Conservation (phyloP, 495 filamentous ascomycete species). For the Podospora bellae-mahoneyi region DNA sequence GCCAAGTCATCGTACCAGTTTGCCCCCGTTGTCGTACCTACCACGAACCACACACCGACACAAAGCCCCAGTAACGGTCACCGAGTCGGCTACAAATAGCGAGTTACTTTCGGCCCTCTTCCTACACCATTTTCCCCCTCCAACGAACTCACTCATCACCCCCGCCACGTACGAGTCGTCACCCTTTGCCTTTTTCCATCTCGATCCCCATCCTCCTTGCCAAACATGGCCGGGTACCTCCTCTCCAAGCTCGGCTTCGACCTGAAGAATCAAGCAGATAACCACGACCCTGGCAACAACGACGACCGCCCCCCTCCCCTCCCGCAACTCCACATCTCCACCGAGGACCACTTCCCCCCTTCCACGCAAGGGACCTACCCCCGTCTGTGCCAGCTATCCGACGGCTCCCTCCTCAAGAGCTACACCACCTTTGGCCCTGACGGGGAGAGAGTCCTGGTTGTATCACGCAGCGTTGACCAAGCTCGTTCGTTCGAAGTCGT, state of each 20-base stretch:
- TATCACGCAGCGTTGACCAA: not conserved
- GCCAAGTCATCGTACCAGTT: too few relatives aligned
- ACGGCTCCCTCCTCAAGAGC: conserved; percentile 46
- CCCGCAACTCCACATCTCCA: not conserved
- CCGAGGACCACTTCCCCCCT: not conserved
- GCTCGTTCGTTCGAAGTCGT: not conserved
- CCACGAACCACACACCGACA: too few relatives aligned
- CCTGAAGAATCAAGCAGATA: not conserved
- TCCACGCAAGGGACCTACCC: conserved; percentile 47
- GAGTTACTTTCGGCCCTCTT: too few relatives aligned
- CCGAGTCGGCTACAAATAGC: too few relatives aligned
- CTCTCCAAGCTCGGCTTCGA: not conserved
- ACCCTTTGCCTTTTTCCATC: too few relatives aligned
- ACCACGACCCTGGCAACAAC: not conserved
- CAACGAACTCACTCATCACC: too few relatives aligned
- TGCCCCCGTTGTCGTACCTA: too few relatives aligned
- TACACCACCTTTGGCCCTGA: conserved; percentile 41
- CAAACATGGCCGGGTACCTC: not conserved
- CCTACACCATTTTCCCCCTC: too few relatives aligned
- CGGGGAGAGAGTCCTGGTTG: conserved; percentile 26
- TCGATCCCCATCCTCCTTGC: too few relatives aligned
- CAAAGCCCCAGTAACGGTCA: too few relatives aligned
- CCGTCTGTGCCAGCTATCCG: conserved; percentile 45
- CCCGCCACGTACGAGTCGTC: too few relatives aligned
- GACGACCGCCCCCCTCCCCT: not conserved